Base-by-base conservation (phyloP, 257 asterid species). In the Nemophila menziesii region DNA sequence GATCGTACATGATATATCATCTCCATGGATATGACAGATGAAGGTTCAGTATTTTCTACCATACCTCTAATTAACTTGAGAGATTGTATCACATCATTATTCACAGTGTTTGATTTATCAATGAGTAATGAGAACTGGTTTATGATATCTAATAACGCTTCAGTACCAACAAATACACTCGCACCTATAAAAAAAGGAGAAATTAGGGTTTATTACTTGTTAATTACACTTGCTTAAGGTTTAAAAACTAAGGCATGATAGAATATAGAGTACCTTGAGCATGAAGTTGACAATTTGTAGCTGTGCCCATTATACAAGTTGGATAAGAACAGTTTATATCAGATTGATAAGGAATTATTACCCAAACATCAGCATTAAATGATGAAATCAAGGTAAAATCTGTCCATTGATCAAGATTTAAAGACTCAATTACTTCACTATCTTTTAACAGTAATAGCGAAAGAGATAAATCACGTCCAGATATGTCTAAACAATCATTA, bases 311-410 rank as follows among this genome's bases (percentile, higher is more conserved):
- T 55, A 84, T 52, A 66, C 74, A 72, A 47, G 46, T 63, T 36
- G 95, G 82, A 67, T 43, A 51, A 44, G 71, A 46, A 44, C 71
- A 57, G 52, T 49, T 47, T 11, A 39, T 46, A 55, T 71, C 80
- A 56, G 49, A 46, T 34, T 61, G 60, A 53, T 22, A 34, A 40
- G 98, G 95, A 33, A 84, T 68, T 65, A 82, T 75, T 72, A 84
- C 68, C 95, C 95, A 89, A 29, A 74, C 66, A 73, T 89, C 94
- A 46, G 80, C 82, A 65, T 65, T 73, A 23, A 89, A 59, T 10
- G 72, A 74, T 5, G 75, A 52, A 64, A 89, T 59, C 63, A 89
- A 71, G 57, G 64, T 33, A 24, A 61, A 47, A 48, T 49, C 64
- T 50, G 37, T 55, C 53, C 59, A 57, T 45, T 48, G 46, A 60